Evolutionary conservation across 306 rosid species (phyloP).

Genomic region (Vigna reflexopilosa): DNA sequence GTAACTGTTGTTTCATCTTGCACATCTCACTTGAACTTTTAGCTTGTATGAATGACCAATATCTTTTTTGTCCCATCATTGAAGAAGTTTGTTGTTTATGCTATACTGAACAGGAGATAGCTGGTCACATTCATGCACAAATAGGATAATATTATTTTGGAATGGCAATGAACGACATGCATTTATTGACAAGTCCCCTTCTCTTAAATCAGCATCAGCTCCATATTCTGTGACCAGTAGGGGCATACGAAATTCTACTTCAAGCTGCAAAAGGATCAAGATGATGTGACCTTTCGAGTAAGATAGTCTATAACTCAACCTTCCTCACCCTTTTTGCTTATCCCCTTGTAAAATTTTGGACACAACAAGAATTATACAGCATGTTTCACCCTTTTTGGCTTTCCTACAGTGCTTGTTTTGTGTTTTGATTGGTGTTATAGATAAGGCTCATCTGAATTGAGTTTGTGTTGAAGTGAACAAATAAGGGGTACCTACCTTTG

Average conservation of each 20-base stretch:
- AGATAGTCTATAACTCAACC: conserved; percentile 5
- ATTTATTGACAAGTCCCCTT: conserved; percentile 84
- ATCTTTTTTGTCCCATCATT: not conserved
- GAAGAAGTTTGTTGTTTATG: conserved; percentile 41
- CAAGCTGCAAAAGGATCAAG: conserved; percentile 53
- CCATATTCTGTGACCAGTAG: conserved; percentile 69
- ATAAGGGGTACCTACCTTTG: not conserved
- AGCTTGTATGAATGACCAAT: conserved; percentile 9
- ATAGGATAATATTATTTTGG: conserved; percentile 84
- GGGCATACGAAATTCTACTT: conserved; percentile 62
- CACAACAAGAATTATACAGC: conserved; percentile 6
- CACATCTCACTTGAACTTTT: conserved; percentile 24
- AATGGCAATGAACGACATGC: conserved; percentile 73
- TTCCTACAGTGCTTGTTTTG: conserved; percentile 10
- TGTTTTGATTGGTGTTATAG: conserved; percentile 2
- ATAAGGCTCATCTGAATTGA: not conserved
- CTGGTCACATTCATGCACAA: conserved; percentile 96
- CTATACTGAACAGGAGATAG: conserved; percentile 74
- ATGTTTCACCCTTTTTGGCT: conserved; percentile 20
- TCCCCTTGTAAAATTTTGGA: conserved; percentile 6
- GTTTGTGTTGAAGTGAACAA: too few relatives aligned
- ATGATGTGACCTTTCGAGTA: conserved; percentile 38
- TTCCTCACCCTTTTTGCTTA: conserved; percentile 25
- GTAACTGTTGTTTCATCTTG: conserved; percentile 53
- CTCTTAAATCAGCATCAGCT: conserved; percentile 72